A percentile compares a stretch with the other conserved stretches of the same genome.
These are phyloP conservation scores for Trametes villosa DNA, from an alignment of 768 basidiomycete genomes.

Conservation along the genomic window DNA sequence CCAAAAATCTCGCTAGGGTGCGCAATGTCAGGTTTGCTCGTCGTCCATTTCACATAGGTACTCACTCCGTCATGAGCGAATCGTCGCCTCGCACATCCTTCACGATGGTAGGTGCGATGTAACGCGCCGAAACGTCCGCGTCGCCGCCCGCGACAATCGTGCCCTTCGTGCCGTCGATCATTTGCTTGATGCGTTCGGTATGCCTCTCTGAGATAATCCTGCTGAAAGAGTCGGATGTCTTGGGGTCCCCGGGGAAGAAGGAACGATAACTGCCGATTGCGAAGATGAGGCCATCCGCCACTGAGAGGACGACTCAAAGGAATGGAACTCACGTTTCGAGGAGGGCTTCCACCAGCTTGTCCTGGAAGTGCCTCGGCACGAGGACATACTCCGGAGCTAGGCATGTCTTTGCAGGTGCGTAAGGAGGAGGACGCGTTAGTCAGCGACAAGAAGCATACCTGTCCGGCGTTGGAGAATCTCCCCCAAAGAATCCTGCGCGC, in stretches of 20 bases:
- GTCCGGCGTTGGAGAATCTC: slow-evolving; percentile 73
- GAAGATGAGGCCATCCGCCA: background rate
- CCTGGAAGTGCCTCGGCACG: slow-evolving; percentile 44
- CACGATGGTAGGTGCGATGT: slow-evolving; percentile 75
- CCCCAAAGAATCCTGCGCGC: slow-evolving; percentile 81
- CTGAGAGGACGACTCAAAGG: no score
- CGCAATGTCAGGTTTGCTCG: no score
- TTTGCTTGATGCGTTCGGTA: slow-evolving; percentile 56
- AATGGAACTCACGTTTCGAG: slow-evolving; percentile 42
- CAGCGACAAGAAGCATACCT: slow-evolving; percentile 32
- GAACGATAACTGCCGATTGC: slow-evolving; percentile 49
- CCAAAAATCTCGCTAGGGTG: slow-evolving; percentile 80
- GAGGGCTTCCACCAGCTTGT: slow-evolving; percentile 43
- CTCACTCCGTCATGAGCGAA: slow-evolving; percentile 77
- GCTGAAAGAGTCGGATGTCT: slow-evolving; percentile 46
- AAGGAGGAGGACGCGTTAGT: no score
- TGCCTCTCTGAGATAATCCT: slow-evolving; percentile 59
- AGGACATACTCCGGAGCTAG: slow-evolving; percentile 61
- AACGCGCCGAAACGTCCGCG: slow-evolving; percentile 55
- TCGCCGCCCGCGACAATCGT: slow-evolving; percentile 66
- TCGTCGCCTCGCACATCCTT: slow-evolving; percentile 64
- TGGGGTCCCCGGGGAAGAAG: slow-evolving; percentile 53
- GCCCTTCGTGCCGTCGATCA: slow-evolving; percentile 70
- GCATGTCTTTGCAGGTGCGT: slow-evolving; percentile 60
- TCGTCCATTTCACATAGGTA: no score